Evolutionary conservation across 768 basidiomycete species (phyloP).

Genomic region (Favolaschia claudopus): DNA sequence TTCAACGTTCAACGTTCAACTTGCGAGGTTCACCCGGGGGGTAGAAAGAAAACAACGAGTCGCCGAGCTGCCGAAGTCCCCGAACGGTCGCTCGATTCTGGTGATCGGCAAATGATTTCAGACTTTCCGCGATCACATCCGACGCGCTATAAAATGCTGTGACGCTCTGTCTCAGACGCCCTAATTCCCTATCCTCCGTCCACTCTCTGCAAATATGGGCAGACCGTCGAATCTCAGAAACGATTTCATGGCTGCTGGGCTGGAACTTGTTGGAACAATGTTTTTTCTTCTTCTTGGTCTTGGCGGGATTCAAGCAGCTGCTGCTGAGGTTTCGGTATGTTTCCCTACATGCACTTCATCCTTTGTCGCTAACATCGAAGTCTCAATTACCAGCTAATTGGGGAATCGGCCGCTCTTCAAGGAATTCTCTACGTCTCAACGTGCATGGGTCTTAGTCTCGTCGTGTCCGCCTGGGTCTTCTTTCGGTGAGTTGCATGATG

Average conservation of each 20-base stretch:
- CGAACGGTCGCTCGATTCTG: no score
- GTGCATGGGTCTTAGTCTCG: slow-evolving; percentile 66
- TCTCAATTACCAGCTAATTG: slow-evolving; percentile 25
- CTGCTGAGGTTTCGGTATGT: no score
- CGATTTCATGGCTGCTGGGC: slow-evolving; percentile 56
- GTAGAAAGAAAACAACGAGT: no score
- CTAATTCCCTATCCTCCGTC: no score
- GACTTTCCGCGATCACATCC: no score
- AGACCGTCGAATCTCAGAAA: slow-evolving; percentile 31
- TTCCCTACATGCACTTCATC: no score
- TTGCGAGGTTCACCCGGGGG: no score
- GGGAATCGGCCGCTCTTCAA: slow-evolving; percentile 40
- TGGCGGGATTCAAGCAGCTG: slow-evolving; percentile 68
- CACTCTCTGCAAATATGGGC: neutral
- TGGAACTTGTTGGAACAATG: slow-evolving; percentile 67
- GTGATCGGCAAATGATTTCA: no score
- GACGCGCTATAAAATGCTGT: no score
- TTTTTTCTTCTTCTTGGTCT: slow-evolving; percentile 72
- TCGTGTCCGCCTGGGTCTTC: slow-evolving; percentile 73
- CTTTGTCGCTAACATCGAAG: slow-evolving; percentile 27
- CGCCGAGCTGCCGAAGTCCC: no score
- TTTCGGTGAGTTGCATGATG: slow-evolving; percentile 51
- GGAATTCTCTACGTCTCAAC: slow-evolving; percentile 64
- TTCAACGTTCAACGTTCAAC: no score
- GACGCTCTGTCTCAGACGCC: no score